phyloP scores from a whole-genome alignment of 345 rosid species.

The Limnanthes douglasii region DNA sequence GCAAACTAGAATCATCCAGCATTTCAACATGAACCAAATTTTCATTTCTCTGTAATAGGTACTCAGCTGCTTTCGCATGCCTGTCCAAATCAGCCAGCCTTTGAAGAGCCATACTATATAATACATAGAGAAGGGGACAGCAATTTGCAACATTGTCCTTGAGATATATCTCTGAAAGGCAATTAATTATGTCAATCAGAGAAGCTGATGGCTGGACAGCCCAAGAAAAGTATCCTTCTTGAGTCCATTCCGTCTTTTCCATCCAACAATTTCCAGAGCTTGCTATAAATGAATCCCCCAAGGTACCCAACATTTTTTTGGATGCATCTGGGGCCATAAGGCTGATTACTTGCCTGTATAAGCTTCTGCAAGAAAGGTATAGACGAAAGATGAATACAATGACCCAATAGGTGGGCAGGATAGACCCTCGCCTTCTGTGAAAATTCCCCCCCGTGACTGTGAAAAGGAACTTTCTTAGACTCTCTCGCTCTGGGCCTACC shows the following conservation, averaged over 20 bases:
- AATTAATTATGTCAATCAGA: conserved; percentile 41
- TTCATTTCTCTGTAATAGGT: conserved; percentile 32
- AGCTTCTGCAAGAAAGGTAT: conserved; percentile 56
- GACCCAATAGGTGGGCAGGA: conserved; percentile 34
- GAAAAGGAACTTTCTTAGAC: conserved; percentile 31
- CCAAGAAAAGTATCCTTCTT: conserved; percentile 73
- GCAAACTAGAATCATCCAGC: conserved; percentile 20
- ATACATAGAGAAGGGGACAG: conserved; percentile 35
- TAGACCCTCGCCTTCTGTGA: conserved; percentile 10
- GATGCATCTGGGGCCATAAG: conserved; percentile 47
- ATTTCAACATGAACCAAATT: conserved; percentile 19
- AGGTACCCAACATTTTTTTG: conserved; percentile 31
- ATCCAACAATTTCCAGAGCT: conserved; percentile 48
- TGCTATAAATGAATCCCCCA: conserved; percentile 34
- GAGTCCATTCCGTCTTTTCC: conserved; percentile 43
- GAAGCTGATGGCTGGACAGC: conserved; percentile 44
- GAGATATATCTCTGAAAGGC: conserved; percentile 28
- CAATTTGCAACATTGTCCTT: conserved; percentile 27
- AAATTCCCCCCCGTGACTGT: conserved; percentile 29
- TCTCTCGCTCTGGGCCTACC: conserved; percentile 27
- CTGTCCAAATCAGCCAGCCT: conserved; percentile 83
- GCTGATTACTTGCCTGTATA: conserved; percentile 51
- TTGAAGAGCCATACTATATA: conserved; percentile 56
- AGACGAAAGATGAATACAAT: conserved; percentile 53
- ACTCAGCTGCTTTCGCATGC: conserved; percentile 48